A percentile compares a stretch with the other conserved stretches of the same genome.
These are phyloP conservation scores for Parastagonospora nodorum DNA, from an alignment of 2,329 filamentous ascomycete genomes.

Conservation along the genomic window DNA sequence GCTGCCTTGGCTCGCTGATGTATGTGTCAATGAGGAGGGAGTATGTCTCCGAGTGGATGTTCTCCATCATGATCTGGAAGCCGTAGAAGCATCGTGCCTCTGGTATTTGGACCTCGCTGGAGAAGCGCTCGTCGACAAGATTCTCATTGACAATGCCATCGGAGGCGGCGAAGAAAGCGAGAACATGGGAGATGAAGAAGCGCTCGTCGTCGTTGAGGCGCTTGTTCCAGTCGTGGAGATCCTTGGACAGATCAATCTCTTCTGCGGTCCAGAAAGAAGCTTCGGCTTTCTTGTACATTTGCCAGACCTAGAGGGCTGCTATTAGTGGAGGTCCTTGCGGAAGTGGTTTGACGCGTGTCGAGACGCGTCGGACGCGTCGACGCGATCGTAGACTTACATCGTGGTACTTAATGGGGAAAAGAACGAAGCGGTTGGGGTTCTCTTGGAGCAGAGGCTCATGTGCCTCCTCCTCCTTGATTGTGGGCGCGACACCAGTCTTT, in stretches of 20 bases:
- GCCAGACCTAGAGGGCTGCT: conserved; percentile 77
- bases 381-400: conserved; percentile 72
- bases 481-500: conserved; percentile 59
- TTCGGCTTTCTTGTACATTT: conserved; percentile 99
- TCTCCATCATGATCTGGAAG: conserved; percentile 99
- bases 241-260: conserved; percentile 98
- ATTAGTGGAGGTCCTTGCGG: conserved; percentile 32
- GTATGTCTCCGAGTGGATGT: conserved; percentile 99
- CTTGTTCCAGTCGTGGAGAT: conserved; percentile 99
- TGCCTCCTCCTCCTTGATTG: conserved; percentile 68
- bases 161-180: conserved; percentile 98
- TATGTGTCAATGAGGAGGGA: conserved; percentile 98
- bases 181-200: conserved; percentile 97
- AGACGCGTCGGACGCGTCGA: conserved; percentile 48
- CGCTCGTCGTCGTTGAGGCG: conserved; percentile 94
- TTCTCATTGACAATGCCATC: conserved; percentile 99
- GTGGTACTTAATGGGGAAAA: conserved; percentile 99
- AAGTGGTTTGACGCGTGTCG: conserved; percentile 64
- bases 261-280: conserved; percentile 99
- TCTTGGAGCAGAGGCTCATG: conserved; percentile 92
- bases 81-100: conserved; percentile 99
- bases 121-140: conserved; percentile 96
- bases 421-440: conserved; percentile 93
- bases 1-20: conserved; percentile 96
- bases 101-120: conserved; percentile 92